phyloP scores from a whole-genome alignment of 768 basidiomycete species.

The Lactifluus hygrophoroides region DNA sequence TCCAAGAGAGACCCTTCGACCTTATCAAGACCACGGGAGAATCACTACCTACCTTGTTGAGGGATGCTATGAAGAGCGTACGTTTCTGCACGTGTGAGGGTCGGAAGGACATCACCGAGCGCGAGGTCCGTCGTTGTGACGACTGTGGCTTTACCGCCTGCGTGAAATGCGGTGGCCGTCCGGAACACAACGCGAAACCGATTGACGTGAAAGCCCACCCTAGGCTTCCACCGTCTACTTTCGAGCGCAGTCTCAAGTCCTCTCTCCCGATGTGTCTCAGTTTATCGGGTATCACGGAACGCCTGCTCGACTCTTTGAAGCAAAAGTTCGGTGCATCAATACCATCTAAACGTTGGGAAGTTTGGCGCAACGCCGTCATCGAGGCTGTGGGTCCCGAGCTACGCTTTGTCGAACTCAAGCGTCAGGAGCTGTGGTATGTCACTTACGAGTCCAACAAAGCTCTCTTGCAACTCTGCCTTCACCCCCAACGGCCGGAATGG shows the following conservation, averaged over 20 bases:
- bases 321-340: constrained; percentile 34
- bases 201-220: constrained; percentile 44
- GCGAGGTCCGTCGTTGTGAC: constrained; percentile 55
- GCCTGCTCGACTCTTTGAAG: constrained; percentile 45
- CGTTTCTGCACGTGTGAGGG: constrained; percentile 92
- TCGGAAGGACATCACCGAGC: constrained; percentile 62
- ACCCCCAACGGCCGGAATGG: constrained; percentile 79
- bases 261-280: constrained; percentile 81
- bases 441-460: constrained; percentile 67
- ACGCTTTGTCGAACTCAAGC: constrained; percentile 76
- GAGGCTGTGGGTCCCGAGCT: constrained; percentile 54
- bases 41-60: constrained; percentile 48
- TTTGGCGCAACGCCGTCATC: constrained; percentile 62
- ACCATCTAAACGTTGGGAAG: constrained; percentile 49
- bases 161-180: constrained; percentile 80
- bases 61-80: constrained; percentile 56
- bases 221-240: constrained; percentile 64
- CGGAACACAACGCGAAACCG: constrained; percentile 66
- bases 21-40: constrained; percentile 43
- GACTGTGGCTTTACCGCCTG: constrained; percentile 80
- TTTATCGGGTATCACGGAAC: constrained; percentile 41
- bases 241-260: constrained; percentile 70
- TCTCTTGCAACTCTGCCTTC: constrained; percentile 64
- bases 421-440: constrained; percentile 83
- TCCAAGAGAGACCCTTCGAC: constrained; percentile 57